Conservation (phyloP, 2,329 filamentous ascomycete species). For the Setomelanomma holmii region DNA sequence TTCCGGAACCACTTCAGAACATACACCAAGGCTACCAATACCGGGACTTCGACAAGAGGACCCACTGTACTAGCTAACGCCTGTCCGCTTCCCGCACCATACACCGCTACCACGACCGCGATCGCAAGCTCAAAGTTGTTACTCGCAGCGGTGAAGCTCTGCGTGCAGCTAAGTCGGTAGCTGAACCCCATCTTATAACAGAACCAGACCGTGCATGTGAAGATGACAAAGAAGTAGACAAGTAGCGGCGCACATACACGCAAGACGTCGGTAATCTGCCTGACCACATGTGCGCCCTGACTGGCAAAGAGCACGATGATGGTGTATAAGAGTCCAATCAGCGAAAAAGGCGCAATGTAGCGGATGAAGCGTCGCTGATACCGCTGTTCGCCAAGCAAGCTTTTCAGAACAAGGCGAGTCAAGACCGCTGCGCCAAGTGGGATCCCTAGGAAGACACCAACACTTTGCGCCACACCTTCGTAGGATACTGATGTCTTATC, state of each 20-base stretch:
- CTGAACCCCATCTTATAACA: constrained; percentile 73
- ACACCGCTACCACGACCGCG: constrained; percentile 83
- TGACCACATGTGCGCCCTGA: constrained; percentile 80
- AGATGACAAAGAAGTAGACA: constrained; percentile 81
- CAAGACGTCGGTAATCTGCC: constrained; percentile 83
- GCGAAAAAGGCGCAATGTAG: constrained; percentile 73
- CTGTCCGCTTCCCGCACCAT: constrained; percentile 78
- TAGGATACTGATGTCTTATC: constrained; percentile 62
- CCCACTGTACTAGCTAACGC: constrained; percentile 84
- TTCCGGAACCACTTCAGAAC: constrained; percentile 66
- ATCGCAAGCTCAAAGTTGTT: constrained; percentile 96
- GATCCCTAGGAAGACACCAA: constrained; percentile 83
- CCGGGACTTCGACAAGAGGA: constrained; percentile 85
- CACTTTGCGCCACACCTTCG: constrained; percentile 74
- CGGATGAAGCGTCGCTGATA: constrained; percentile 76
- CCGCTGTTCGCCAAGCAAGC: constrained; percentile 61
- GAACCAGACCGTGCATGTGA: constrained; percentile 70
- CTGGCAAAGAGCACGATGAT: constrained; percentile 86
- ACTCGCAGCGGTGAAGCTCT: constrained; percentile 88
- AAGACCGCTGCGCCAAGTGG: constrained; percentile 81
- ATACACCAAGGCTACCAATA: constrained; percentile 80
- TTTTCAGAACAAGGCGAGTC: constrained; percentile 70
- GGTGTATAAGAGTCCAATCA: constrained; percentile 85
- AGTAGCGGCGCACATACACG: constrained; percentile 81
- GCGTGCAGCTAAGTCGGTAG: constrained; percentile 74